Evolutionary conservation across 352 stramenopile species (phyloP).

Genomic region (Achlya hypogyna): DNA sequence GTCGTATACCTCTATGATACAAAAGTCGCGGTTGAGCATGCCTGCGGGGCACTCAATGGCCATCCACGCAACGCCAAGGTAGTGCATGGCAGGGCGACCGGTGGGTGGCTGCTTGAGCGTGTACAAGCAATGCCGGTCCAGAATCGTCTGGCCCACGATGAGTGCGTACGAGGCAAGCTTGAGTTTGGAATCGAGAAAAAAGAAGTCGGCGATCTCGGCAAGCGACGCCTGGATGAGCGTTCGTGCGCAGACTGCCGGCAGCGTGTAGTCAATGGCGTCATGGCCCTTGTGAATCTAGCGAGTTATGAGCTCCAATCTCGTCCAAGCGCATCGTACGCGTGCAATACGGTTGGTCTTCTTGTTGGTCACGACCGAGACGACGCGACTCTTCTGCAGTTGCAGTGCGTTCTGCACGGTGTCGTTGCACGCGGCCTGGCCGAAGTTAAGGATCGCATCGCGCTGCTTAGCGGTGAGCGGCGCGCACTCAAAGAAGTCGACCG

Average conservation of each 20-base stretch:
- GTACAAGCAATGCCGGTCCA: constrained; percentile 68
- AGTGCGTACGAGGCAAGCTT: constrained; percentile 24
- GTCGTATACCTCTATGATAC: constrained; percentile 41
- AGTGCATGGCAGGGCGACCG: constrained; percentile 55
- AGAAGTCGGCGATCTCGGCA: constrained; percentile 74
- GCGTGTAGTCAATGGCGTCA: not conserved
- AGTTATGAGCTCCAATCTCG: not conserved
- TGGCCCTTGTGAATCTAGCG: not conserved
- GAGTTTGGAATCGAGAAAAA: constrained; percentile 57
- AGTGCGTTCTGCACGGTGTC: constrained; percentile 73
- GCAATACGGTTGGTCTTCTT: constrained; percentile 32
- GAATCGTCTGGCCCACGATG: constrained; percentile 26
- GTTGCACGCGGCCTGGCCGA: constrained; percentile 72
- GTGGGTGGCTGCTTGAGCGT: constrained; percentile 29
- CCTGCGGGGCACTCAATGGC: constrained; percentile 54
- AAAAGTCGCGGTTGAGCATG: constrained; percentile 74
- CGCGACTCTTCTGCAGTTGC: constrained; percentile 48
- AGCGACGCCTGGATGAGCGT: constrained; percentile 62
- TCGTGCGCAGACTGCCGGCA: constrained; percentile 33
- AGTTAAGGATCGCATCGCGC: constrained; percentile 49
- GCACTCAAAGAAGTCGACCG: constrained; percentile 57
- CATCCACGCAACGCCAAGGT: constrained; percentile 69
- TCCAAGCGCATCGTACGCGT: constrained; percentile 18
- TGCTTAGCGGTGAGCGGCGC: constrained; percentile 54
- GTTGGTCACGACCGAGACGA: constrained; percentile 57